Base-by-base conservation (phyloP, 306 rosid genomes). In the Pueraria montana region DNA sequence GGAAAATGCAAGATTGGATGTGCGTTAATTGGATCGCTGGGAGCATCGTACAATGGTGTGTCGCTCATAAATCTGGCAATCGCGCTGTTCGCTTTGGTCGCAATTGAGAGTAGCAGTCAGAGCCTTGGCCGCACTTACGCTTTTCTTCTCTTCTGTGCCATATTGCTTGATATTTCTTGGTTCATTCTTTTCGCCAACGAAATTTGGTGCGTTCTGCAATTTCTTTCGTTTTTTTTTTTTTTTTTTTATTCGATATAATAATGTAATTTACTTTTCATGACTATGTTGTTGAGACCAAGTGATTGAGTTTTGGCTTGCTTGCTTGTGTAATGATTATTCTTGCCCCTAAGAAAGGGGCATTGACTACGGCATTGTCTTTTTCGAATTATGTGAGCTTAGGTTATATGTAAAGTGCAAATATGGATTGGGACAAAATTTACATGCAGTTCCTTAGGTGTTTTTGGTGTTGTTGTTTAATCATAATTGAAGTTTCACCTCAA, bases 101-200 rank as follows among this genome's bases (percentile, higher is more conserved):
- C 99, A 71, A 93, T 93, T 24, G 98, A 95, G 87, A 95, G 99
- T 84, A 95, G 98, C 82, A 95, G 98, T 67, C 99, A 95, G 89
- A 91, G 90, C 66, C 97, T 95, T 3, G 98, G 98, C 74, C 97
- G 98, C 2, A 92, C 97, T n/a, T 95, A 95, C 79, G 98, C 97
- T 6, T 91, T 91, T 64, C 99, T 95, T 48, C 98, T 95, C 59
- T 81, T 93, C 70, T 92, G 91, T 83, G 84, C 96, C 0, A 50
- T 95, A 1, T 82, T 92, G 82, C 93, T 95, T 30, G 99, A 95
- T 72, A 14, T 95, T 79, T 74, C 69, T 66, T 95, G 99, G 98
- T 95, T 95, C 88, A 74, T 92, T 90, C 93, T 93, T 82, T 95
- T 95, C 79, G 38, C 86, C 81, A 75, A 76, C 43, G 93, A 91